Conservation (phyloP, 257 asterid species). For the Nicotiana attenuata region DNA sequence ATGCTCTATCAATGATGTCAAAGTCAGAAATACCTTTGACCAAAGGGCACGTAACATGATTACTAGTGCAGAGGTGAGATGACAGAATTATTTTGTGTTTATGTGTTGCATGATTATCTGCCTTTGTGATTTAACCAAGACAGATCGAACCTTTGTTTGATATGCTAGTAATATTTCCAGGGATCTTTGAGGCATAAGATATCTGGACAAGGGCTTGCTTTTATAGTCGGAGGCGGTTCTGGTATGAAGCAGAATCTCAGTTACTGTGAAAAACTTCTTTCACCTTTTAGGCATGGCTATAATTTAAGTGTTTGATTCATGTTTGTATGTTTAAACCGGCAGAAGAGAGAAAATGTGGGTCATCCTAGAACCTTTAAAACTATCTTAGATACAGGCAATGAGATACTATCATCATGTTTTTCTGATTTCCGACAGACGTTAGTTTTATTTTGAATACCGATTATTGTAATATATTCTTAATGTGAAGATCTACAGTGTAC, state of each 20-base stretch:
- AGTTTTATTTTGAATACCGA: too few species aligned
- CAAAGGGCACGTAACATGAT: conserved; percentile 77
- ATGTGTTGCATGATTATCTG: background rate
- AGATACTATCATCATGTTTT: too few species aligned
- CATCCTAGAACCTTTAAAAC: too few species aligned
- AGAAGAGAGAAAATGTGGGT: too few species aligned
- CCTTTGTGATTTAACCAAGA: background rate
- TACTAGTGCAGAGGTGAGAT: conserved; percentile 73
- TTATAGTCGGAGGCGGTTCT: conserved; percentile 91
- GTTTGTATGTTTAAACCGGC: too few species aligned
- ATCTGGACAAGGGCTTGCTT: conserved; percentile 96
- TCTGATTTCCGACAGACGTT: too few species aligned
- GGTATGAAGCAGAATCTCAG: conserved; percentile 44
- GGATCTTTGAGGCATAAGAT: conserved; percentile 96
- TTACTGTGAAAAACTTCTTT: background rate
- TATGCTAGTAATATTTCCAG: conserved; percentile 39
- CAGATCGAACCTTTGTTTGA: conserved; percentile 1
- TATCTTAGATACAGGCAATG: too few species aligned
- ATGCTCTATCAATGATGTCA: conserved; percentile 95
- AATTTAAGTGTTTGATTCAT: background rate
- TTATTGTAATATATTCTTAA: too few species aligned
- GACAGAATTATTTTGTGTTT: background rate
- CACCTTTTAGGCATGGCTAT: background rate
- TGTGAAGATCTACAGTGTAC: too few species aligned
- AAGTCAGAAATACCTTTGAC: conserved; percentile 74